Percentiles rank a stretch among this genome's conserved stretches.
Evolutionary conservation across 768 basidiomycete genomes (phyloP).

Genomic region (Russula sp.): DNA sequence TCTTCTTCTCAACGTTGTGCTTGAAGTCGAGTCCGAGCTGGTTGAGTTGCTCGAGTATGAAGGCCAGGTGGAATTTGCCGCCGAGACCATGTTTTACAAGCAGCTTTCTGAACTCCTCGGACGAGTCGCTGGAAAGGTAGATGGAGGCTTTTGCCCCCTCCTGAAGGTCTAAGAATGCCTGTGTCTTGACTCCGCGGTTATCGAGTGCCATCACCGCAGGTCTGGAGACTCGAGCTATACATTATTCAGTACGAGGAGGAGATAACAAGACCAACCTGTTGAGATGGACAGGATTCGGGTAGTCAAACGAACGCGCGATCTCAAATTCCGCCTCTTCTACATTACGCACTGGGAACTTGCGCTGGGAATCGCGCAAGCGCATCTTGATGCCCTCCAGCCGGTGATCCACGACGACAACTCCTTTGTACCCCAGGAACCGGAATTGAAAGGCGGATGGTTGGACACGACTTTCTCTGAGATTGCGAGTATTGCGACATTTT

Average conservation of each 20-base stretch:
- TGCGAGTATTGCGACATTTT: constrained; percentile 38
- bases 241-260: background rate
- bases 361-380: constrained; percentile 46
- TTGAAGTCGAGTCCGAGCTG: constrained; percentile 46
- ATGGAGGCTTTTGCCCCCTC: constrained; percentile 49
- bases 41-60: constrained; percentile 45
- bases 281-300: constrained; percentile 57
- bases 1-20: constrained; percentile 28
- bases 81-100: constrained; percentile 46
- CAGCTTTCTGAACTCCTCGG: constrained; percentile 42
- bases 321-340: constrained; percentile 27
- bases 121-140: constrained; percentile 54
- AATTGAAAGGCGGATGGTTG: background rate
- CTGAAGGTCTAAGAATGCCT: constrained; percentile 59
- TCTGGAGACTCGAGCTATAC: constrained; percentile 33
- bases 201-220: constrained; percentile 76
- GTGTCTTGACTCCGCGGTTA: constrained; percentile 56
- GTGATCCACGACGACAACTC: background rate
- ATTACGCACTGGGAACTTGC: constrained; percentile 55
- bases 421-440: background rate
- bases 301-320: constrained; percentile 38
- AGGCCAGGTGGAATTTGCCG: constrained; percentile 42
- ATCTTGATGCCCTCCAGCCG: background rate
- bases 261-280: constrained; percentile 49
- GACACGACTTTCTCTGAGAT: background rate